Evolutionary conservation across 805 yeast genomes (phyloP), one percentile per base, ranked within the genome.

Genomic region (Sugiyamaella boreocaroliniensis): DNA sequence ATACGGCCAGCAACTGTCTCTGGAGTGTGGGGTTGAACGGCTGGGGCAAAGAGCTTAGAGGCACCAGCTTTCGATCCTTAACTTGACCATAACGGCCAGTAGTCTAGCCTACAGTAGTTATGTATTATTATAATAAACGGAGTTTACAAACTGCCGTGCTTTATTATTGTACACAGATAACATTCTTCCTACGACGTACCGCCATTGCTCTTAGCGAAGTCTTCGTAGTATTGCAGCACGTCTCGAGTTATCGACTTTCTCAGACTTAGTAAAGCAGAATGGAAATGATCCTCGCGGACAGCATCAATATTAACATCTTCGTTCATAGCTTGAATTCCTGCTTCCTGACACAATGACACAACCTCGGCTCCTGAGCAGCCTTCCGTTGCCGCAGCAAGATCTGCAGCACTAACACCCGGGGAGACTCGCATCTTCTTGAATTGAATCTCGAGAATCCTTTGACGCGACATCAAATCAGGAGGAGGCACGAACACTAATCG

Each of bases 281-380:
- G 82, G 61, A 89, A 89, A 66, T 93, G 97, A 32, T 72, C 71
- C 55, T 72, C 74, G n/a, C 68, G 67, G 0, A 90, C 95, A 6
- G 60, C 58, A 0, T 63, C 62, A 15, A 61, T 61, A 3, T 80
- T 71, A 5, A 77, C 68, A 56, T 86, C 71, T 59, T 88, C 96
- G 84, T 88, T 89, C 53, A 93, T 82, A 0, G 98, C 97, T n/a
- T 86, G 80, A 11, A 93, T 71, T 1, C 99, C 99, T 0, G 98
- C 97, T 68, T 92, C 97, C 67, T 90, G 98, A 61, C 97, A 88
- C 18, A 92, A 67, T 18, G 89, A 75, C 0, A 90, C 95, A 40
- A 93, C 87, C 68, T 93, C 99, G 0, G 98, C 97, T 40, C 99
- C 99, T 0, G 97, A 89, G 63, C 95, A 89, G 0, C 99, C 98